phyloP scores from a whole-genome alignment of 2,329 filamentous ascomycete genomes.

The Tolypocladium nubicola region DNA sequence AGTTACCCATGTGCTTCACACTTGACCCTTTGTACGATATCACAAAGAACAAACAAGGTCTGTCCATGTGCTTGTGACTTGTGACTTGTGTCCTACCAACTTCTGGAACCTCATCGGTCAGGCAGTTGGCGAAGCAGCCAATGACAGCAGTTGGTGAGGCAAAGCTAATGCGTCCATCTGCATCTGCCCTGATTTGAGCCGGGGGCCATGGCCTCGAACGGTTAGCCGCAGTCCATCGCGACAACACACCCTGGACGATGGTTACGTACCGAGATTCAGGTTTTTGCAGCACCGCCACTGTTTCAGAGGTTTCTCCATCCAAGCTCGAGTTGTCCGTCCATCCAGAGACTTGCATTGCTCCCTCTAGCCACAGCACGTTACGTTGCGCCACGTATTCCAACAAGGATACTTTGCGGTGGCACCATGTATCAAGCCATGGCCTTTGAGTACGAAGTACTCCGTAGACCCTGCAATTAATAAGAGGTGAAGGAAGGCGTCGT shows the following conservation, averaged over 20 bases:
- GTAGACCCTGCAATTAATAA: neutral
- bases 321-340: neutral
- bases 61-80: neutral
- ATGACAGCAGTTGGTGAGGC: neutral
- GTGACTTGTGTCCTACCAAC: neutral
- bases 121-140: neutral
- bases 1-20: neutral
- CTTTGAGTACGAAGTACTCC: neutral
- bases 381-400: neutral
- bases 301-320: neutral
- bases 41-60: neutral
- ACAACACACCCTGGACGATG: neutral
- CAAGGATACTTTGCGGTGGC: neutral
- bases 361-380: neutral
- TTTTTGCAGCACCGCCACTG: constrained; percentile 7
- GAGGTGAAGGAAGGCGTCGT: neutral
- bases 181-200: neutral
- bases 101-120: too few species aligned
- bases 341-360: neutral
- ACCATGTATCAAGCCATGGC: neutral
- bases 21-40: neutral
- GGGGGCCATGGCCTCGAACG: neutral
- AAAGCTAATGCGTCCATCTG: neutral
- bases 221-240: neutral
- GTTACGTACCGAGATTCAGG: neutral